A percentile compares a stretch with the other conserved stretches of the same genome.
These are phyloP conservation scores for Podospora pseudopauciseta DNA, from an alignment of 495 filamentous ascomycete species.

Conservation along the genomic window DNA sequence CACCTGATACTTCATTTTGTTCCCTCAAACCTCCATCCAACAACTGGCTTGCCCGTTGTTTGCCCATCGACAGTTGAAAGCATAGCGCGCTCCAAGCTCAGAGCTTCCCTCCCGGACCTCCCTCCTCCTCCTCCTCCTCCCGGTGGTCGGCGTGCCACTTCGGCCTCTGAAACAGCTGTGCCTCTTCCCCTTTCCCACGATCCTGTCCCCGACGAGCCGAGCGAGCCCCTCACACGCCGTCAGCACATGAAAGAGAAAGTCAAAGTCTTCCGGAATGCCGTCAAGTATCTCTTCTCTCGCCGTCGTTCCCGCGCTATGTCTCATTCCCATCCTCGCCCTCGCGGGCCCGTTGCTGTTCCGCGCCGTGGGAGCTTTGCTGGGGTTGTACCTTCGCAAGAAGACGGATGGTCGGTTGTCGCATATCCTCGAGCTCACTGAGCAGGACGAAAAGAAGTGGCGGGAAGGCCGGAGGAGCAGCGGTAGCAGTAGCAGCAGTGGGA, in stretches of 20 bases:
- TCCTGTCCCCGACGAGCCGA: neutral
- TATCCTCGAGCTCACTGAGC: slow-evolving; percentile 56
- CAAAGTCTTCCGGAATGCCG: slow-evolving; percentile 19
- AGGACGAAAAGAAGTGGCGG: slow-evolving; percentile 55
- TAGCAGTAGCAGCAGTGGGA: slow-evolving; percentile 50
- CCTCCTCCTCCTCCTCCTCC: neutral
- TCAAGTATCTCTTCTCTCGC: slow-evolving; percentile 20
- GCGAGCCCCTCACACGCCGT: slow-evolving; percentile 2
- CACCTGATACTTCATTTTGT: neutral
- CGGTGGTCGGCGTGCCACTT: neutral
- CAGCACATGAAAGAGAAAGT: slow-evolving; percentile 7
- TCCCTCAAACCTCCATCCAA: neutral
- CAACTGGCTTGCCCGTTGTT: neutral
- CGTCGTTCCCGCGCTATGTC: slow-evolving; percentile 21
- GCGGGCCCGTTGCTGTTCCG: slow-evolving; percentile 34
- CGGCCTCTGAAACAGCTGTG: neutral
- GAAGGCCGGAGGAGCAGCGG: slow-evolving; percentile 28
- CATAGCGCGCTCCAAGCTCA: slow-evolving; percentile 3
- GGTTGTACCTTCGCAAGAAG: slow-evolving; percentile 63
- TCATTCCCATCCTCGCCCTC: slow-evolving; percentile 31
- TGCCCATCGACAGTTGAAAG: neutral
- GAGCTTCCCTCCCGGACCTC: neutral
- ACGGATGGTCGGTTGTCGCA: slow-evolving; percentile 61
- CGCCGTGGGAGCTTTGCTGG: slow-evolving; percentile 47
- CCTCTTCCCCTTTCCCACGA: neutral